Evolutionary conservation across 1,139 yeast species (phyloP), one percentile per base, ranked within the genome.

Genomic region (Candida smagusa): DNA sequence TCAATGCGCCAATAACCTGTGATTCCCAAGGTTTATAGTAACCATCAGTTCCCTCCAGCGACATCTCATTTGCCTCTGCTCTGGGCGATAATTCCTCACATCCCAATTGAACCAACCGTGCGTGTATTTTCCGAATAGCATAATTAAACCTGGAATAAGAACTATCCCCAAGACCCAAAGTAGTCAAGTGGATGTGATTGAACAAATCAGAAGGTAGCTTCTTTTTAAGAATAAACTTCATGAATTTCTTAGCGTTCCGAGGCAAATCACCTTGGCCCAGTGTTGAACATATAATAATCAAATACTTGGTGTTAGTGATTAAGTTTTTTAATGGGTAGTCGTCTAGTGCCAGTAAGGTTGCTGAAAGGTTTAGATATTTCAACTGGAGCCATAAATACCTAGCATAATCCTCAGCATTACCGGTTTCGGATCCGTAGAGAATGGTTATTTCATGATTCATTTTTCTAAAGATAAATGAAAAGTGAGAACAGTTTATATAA

Each of bases 231-330:
- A 92, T 59, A 43, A 84, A 79, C 47, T 74, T 72, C 95, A 96
- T 85, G 45, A 90, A 77, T 40, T 71, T 72, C 45, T 72, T 68
- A 2, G 85, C 83, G 54, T 88, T 87, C 34, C 85, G 61, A 0
- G 99, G 98, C 24, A 92, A 59, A 47, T 85, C 97, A 12, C 99
- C 99, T 58, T 92, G 97, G 3, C 97, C 98, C 0, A 96, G 84
- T 0, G 99, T 92, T 1, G 97, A 82, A 53, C 95, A 84, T 5
- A 92, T 56, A 1, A 90, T 65, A 4, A 90, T 70, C 31, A 88
- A 65, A 32, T 72, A 66, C 28, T 65, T 56, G 30, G 76, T 74
- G 34, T 70, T 72, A 13, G 75, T 68, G 7, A 74, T 70, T 36
- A 77, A 64, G 41, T 65, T 68, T 50, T 68, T 72, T 45, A 75